Percentiles rank a stretch among this genome's conserved stretches.
phyloP scores from a whole-genome alignment of 2,329 filamentous ascomycete species.

The Camptophora hylomeconis region DNA sequence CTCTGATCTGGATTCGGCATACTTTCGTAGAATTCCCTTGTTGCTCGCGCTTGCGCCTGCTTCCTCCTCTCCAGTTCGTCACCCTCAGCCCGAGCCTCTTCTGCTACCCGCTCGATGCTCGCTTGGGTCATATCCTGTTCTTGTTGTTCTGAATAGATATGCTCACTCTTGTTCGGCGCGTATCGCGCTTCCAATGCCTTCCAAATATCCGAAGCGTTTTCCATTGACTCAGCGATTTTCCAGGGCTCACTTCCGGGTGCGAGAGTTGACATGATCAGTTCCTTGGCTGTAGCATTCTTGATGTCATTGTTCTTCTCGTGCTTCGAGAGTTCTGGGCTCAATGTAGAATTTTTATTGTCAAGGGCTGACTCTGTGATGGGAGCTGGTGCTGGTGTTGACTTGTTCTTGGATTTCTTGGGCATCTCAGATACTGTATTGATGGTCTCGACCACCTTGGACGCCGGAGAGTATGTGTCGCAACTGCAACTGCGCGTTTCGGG shows the following conservation, averaged over 20 bases:
- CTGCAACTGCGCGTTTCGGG: no score
- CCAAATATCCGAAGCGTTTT: conserved; percentile 13
- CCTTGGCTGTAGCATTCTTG: conserved; percentile 12
- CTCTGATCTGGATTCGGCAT: conserved; percentile 11
- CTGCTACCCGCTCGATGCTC: no score
- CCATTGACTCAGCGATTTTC: conserved; percentile 13
- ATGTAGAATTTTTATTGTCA: no score
- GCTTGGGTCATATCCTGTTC: conserved; percentile 1
- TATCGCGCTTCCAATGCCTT: conserved; percentile 12
- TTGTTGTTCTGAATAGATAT: no score
- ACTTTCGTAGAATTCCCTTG: conserved; percentile 12
- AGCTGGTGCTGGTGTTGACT: no score
- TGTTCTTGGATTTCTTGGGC: no score
- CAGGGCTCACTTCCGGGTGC: conserved; percentile 12
- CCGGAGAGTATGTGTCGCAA: no score
- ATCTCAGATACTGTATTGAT: no score
- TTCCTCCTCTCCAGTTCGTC: conserved; percentile 8
- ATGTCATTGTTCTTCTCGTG: no score
- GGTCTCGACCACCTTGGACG: no score
- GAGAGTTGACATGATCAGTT: conserved; percentile 15
- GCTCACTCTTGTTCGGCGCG: conserved; percentile 6
- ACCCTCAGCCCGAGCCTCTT: no score
- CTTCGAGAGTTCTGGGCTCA: background rate
- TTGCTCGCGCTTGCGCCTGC: conserved; percentile 9
- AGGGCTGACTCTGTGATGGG: no score